Percentiles rank a stretch among this genome's conserved stretches.
Conservation (phyloP, 352 stramenopile genomes). For the Pythium plurisporium region DNA sequence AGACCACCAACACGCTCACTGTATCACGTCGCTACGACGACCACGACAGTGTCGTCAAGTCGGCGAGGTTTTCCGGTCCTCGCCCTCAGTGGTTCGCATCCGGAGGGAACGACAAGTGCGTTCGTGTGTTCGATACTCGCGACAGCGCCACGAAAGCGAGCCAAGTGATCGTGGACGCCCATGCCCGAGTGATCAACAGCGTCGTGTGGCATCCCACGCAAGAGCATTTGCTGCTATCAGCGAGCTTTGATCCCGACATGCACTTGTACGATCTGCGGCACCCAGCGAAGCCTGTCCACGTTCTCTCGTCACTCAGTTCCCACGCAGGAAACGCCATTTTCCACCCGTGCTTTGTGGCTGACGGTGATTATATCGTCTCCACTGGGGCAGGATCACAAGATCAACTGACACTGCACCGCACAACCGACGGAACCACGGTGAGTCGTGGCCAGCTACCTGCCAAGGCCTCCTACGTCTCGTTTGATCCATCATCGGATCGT, state of each 20-base stretch:
- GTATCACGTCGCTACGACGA: slow-evolving; percentile 29
- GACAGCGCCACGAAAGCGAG: not conserved
- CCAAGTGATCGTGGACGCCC: slow-evolving; percentile 23
- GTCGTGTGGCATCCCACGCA: slow-evolving; percentile 47
- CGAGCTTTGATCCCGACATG: slow-evolving; percentile 44
- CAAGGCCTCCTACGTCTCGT: slow-evolving; percentile 28
- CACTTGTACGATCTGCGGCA: slow-evolving; percentile 48
- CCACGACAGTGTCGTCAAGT: slow-evolving; percentile 47
- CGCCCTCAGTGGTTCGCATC: slow-evolving; percentile 31
- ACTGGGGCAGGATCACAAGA: slow-evolving; percentile 5
- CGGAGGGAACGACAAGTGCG: slow-evolving; percentile 37
- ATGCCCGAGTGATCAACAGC: slow-evolving; percentile 49
- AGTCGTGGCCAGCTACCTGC: slow-evolving; percentile 31
- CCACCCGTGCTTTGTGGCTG: slow-evolving; percentile 39
- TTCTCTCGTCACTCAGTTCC: slow-evolving; percentile 23
- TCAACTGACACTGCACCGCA: slow-evolving; percentile 34
- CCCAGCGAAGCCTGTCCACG: slow-evolving; percentile 28
- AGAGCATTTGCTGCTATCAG: slow-evolving; percentile 37
- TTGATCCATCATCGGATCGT: slow-evolving; percentile 33
- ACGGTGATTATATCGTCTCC: slow-evolving; percentile 5
- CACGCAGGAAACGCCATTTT: slow-evolving; percentile 33
- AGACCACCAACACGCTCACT: slow-evolving; percentile 10
- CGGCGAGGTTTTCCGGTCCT: slow-evolving; percentile 36
- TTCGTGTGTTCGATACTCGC: slow-evolving; percentile 39
- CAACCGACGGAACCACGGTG: slow-evolving; percentile 28